Conservation (phyloP, 805 yeast genomes). For the Saccharomycopsis fibuligera region DNA sequence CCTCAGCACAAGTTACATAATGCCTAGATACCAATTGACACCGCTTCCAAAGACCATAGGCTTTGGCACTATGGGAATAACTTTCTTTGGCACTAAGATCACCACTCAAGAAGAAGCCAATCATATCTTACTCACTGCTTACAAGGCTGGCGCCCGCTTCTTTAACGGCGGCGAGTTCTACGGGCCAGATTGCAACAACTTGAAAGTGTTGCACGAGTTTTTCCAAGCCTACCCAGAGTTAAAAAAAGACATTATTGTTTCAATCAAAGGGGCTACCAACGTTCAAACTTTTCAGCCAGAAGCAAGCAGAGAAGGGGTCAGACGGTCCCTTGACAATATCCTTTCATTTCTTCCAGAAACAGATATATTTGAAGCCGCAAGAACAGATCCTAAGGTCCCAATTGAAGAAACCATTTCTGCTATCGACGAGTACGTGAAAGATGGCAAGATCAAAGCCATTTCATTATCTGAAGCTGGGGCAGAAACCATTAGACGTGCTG, state of each 20-base stretch:
- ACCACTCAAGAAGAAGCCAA: conserved; percentile 47
- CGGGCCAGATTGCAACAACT: conserved; percentile 48
- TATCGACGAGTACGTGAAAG: conserved; percentile 51
- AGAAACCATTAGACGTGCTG: conserved; percentile 53
- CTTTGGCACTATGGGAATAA: conserved; percentile 76
- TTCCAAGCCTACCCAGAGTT: conserved; percentile 51
- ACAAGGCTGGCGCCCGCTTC: conserved; percentile 39
- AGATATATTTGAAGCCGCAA: conserved; percentile 66
- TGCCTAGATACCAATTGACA: conserved; percentile 1
- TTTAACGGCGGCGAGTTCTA: conserved; percentile 79
- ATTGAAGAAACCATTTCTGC: conserved; percentile 52
- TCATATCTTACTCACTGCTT: conserved; percentile 45
- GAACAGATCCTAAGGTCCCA: conserved; percentile 54
- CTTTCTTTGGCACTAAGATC: conserved; percentile 57
- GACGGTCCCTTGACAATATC: conserved; percentile 41
- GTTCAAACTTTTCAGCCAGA: conserved; percentile 36
- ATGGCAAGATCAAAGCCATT: conserved; percentile 61
- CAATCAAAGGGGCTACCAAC: conserved; percentile 61
- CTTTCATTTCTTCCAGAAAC: conserved; percentile 35
- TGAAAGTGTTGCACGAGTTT: conserved; percentile 51
- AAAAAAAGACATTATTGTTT: conserved; percentile 49
- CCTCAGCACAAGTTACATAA: too few relatives aligned
- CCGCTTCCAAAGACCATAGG: conserved; percentile 33
- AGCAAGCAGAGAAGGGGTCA: conserved; percentile 44
- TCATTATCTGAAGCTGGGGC: conserved; percentile 71